Base-by-base conservation (phyloP, 1,284 basidiomycete genomes). In the Hypsizygus ulmarius region DNA sequence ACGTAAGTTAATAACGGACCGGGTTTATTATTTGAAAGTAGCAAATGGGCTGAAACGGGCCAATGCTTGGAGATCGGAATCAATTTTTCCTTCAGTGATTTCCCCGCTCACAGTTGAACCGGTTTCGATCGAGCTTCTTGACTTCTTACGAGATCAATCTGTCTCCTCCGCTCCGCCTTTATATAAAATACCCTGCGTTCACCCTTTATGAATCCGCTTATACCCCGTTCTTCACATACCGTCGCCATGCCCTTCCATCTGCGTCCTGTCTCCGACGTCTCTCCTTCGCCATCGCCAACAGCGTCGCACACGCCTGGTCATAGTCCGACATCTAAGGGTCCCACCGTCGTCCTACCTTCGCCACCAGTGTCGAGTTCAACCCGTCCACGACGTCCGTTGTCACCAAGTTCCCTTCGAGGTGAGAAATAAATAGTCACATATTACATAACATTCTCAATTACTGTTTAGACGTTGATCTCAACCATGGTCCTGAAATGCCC, bases 401-500 rank as follows among this genome's bases (percentile, higher is more conserved):
- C 79, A 32, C 74, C 79, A 14, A 74, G 68, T 50, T 78, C 77
- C 2, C 56, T 84, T 11, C 69, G 79, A 66, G 80, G 81, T 81
- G 45, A 51, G 64, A 16, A 29, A 30, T 33, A 29, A 39, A 37
- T 4, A 39, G 7, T 15, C 4, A 40, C 29, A 5, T 9, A 6
- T 11, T 27, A n/a, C 1, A 5, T 29, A 34, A 34, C 34, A 6
- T 15, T 28, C 21, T 12, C 8, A 25, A 1, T 5, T 18, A 5
- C 35, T 18, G 49, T 51, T n/a, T 55, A 83, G 82, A 84, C 60
- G 67, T 84, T 54, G 80, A 83, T 61, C 71, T 83, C 47, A 67
- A 73, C 1, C 72, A 77, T 49, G 65, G 72, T 28, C 65, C 71
- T 43, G 76, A 75, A 56, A 65, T 71, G 33, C 61, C 66, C 4